These are phyloP conservation scores for Chlamydomonas reinhardtii DNA, from an alignment of 163 green algal species.

Conservation along the genomic window DNA sequence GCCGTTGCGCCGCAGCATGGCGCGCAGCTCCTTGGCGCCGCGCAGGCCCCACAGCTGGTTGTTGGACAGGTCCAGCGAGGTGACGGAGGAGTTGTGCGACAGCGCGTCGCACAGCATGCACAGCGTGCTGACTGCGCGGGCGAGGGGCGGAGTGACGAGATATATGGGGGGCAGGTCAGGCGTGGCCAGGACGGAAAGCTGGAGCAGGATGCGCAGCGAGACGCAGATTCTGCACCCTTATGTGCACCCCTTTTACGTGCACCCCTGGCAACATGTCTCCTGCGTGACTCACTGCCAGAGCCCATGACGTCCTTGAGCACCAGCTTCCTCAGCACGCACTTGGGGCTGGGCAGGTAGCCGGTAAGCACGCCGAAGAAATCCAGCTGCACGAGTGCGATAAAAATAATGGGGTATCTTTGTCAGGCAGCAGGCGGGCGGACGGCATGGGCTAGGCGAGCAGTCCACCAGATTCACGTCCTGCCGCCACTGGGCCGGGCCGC, in stretches of 20 bases:
- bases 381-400: neutral
- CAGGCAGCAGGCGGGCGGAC: too few species aligned
- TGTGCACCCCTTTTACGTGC: too few species aligned
- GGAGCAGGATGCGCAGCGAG: too few species aligned
- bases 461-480: too few species aligned
- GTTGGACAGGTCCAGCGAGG: conserved; percentile 42
- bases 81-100: conserved; percentile 1
- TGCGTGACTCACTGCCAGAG: conserved; percentile 43
- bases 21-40: conserved; percentile 29
- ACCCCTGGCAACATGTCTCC: too few species aligned
- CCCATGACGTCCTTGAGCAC: conserved; percentile 49
- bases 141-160: too few species aligned
- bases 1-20: neutral
- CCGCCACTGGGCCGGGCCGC: too few species aligned
- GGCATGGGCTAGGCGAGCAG: too few species aligned
- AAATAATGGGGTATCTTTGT: too few species aligned
- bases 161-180: too few species aligned
- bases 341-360: conserved; percentile 33
- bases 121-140: conserved; percentile 36
- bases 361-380: conserved; percentile 42
- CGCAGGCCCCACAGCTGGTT: conserved; percentile 49
- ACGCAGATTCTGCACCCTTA: too few species aligned
- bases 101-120: conserved; percentile 48
- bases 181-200: too few species aligned
- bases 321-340: conserved; percentile 29